Conservation (phyloP, 106 monocot genomes). For the Xerophyta viscosa region DNA sequence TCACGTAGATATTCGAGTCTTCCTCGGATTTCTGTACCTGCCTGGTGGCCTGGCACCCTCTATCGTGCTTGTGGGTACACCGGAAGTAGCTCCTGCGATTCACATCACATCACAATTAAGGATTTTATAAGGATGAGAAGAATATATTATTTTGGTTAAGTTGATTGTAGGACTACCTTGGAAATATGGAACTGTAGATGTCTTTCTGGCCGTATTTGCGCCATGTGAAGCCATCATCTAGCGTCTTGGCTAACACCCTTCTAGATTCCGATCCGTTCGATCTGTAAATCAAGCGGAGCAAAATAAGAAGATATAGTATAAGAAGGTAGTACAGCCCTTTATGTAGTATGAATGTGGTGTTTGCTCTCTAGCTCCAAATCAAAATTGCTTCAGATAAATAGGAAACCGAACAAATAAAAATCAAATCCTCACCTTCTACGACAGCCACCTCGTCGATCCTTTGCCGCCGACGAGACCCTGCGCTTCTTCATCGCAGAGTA, state of each 20-base stretch:
- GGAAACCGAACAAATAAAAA: background rate
- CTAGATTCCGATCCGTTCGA: constrained; percentile 7
- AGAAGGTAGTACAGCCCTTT: background rate
- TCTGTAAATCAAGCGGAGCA: constrained; percentile 17
- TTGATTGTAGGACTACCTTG: constrained; percentile 27
- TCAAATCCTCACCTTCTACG: constrained; percentile 3
- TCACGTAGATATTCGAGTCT: constrained; percentile 15
- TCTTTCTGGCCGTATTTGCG: constrained; percentile 75
- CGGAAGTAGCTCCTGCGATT: constrained; percentile 44
- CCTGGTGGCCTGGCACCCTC: constrained; percentile 25
- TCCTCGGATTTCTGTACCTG: constrained; percentile 34
- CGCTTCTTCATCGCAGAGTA: background rate
- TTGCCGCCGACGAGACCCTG: background rate
- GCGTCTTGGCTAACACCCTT: constrained; percentile 7
- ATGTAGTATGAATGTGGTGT: no score
- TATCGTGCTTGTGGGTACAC: constrained; percentile 38
- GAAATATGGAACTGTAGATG: constrained; percentile 26
- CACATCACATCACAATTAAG: constrained; percentile 1
- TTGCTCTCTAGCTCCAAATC: background rate
- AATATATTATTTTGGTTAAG: background rate
- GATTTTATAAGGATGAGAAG: background rate
- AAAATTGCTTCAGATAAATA: background rate
- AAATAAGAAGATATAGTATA: background rate
- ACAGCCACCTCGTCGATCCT: background rate
- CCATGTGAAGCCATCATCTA: constrained; percentile 50